These are phyloP conservation scores for Toxoplasma gondii DNA, from an alignment of 169 alveolate genomes.

Conservation along the genomic window DNA sequence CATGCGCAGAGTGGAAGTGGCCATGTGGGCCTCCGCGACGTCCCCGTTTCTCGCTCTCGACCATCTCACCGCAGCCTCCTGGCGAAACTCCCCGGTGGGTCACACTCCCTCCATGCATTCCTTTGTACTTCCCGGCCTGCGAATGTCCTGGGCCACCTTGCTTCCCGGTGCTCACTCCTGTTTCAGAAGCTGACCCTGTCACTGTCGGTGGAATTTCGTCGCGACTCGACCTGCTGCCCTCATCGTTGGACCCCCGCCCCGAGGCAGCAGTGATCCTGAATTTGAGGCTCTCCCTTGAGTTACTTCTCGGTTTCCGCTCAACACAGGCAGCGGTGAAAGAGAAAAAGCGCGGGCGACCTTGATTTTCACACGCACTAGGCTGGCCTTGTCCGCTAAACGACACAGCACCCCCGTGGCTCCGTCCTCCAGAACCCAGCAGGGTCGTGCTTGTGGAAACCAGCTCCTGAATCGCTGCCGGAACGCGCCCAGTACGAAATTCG, in stretches of 20 bases:
- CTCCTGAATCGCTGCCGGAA: conserved; percentile 26
- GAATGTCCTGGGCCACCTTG: not conserved
- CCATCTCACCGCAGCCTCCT: not conserved
- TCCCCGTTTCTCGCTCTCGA: not conserved
- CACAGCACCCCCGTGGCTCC: not conserved
- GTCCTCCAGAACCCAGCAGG: not conserved
- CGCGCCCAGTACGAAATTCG: conserved; percentile 46
- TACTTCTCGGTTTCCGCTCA: conserved; percentile 10
- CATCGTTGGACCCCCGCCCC: not conserved
- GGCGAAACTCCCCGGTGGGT: not conserved
- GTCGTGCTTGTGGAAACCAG: not conserved
- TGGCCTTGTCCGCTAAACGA: not conserved
- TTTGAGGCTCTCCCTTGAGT: not conserved
- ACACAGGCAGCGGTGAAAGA: conserved; percentile 19
- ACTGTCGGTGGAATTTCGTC: not conserved
- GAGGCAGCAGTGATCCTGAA: not conserved
- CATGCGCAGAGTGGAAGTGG: not conserved
- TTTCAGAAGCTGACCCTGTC: not conserved
- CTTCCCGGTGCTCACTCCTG: not conserved
- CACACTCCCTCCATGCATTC: not conserved
- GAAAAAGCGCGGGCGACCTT: conserved; percentile 8
- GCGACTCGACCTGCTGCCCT: not conserved
- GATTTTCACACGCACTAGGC: not conserved
- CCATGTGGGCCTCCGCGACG: not conserved
- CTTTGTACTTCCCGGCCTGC: not conserved